Evolutionary conservation across 1,284 basidiomycete genomes (phyloP), one percentile per base, ranked within the genome.

Genomic region (Ceratobasidium sp.): DNA sequence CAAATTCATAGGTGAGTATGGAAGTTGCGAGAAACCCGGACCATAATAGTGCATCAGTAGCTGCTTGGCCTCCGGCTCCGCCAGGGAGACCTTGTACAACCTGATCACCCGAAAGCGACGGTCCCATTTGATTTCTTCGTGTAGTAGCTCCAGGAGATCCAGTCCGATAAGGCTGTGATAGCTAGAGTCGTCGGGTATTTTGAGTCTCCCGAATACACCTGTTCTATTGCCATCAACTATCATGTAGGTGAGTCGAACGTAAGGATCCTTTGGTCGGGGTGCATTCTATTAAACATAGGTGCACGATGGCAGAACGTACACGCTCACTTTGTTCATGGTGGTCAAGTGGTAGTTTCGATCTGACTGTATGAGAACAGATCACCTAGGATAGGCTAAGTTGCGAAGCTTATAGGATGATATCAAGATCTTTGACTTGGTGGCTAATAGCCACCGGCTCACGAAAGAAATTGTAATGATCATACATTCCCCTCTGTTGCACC

Each of bases 231-330:
- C 61, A 20, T 40, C 40, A n/a, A 40, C 38, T 17, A 40, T 9
- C 61, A 62, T 42, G 40, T 62, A 62, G 20, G 61, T 40, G 15
- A 40, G 40, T n/a, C 61, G 61, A 17, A n/a, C n/a, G n/a, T n/a
- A n/a, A n/a, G n/a, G n/a, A n/a, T n/a, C n/a, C n/a, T n/a, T n/a
- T n/a, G n/a, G n/a, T n/a, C n/a, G n/a, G n/a, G n/a, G n/a, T n/a
- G n/a, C n/a, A n/a, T n/a, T n/a, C n/a, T n/a, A n/a, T n/a, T n/a
- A n/a, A n/a, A n/a, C n/a, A n/a, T n/a, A n/a, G n/a, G n/a, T n/a
- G n/a, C n/a, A n/a, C n/a, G n/a, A n/a, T n/a, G n/a, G n/a, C n/a
- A n/a, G n/a, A n/a, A n/a, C n/a, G n/a, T n/a, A n/a, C n/a, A n/a
- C n/a, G n/a, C n/a, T n/a, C n/a, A n/a, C n/a, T n/a, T n/a, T n/a